These are phyloP conservation scores for Endotrypanum monterogeii DNA, from an alignment of 208 protist species.

Conservation along the genomic window DNA sequence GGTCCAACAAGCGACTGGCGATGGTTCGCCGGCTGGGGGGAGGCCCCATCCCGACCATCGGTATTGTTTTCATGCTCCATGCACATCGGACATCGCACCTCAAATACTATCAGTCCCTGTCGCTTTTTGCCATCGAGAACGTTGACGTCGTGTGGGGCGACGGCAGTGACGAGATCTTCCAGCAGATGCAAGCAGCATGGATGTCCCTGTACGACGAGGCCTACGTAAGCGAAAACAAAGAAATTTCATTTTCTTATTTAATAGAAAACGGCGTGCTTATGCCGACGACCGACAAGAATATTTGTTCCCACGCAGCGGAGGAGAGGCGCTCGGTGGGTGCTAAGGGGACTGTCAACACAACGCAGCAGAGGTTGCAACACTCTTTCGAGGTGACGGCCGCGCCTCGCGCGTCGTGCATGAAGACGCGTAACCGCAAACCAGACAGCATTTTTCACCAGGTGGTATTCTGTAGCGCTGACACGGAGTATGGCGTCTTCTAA, in stretches of 20 bases:
- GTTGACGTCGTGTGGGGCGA: conserved; percentile 63
- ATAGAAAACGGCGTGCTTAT: conserved; percentile 27
- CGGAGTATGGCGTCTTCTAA: conserved; percentile 64
- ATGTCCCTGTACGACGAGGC: conserved; percentile 66
- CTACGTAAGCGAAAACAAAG: conserved; percentile 50
- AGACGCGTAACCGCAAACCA: conserved; percentile 1
- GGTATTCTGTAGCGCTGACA: conserved; percentile 50
- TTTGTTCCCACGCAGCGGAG: background rate
- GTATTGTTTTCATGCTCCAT: conserved; percentile 73
- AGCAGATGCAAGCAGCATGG: conserved; percentile 68
- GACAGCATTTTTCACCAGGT: conserved; percentile 22
- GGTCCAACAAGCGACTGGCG: conserved; percentile 30
- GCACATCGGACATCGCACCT: conserved; percentile 78
- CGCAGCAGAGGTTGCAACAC: conserved; percentile 14
- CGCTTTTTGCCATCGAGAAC: conserved; percentile 75
- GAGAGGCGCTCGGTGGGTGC: background rate
- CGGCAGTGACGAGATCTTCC: conserved; percentile 31
- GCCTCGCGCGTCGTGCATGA: conserved; percentile 12
- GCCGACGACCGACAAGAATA: conserved; percentile 4
- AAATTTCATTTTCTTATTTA: conserved; percentile 23
- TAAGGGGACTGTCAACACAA: background rate
- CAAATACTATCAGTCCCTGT: conserved; percentile 80
- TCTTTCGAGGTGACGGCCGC: conserved; percentile 8
- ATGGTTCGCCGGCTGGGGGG: conserved; percentile 33
- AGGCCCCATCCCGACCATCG: conserved; percentile 76